Conservation (phyloP, 352 stramenopile genomes). For the Halophytophthora batemanensis region DNA sequence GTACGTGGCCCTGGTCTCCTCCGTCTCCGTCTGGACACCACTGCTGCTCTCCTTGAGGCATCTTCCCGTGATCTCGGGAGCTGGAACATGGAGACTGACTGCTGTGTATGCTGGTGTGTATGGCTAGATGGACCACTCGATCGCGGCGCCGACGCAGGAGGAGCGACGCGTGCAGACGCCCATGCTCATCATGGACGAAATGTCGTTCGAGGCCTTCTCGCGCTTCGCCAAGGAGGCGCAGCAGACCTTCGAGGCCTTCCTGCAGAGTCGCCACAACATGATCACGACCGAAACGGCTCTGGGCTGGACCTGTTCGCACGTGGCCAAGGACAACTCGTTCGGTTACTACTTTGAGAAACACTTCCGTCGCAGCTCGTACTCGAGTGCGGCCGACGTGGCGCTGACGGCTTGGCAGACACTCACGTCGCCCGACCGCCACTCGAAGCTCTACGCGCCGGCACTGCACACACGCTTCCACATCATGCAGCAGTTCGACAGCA, state of each 20-base stretch:
- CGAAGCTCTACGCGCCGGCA: conserved; percentile 46
- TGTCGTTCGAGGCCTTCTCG: conserved; percentile 47
- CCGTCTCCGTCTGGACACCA: too few species aligned
- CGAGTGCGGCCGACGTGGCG: conserved; percentile 23
- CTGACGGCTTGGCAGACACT: conserved; percentile 44
- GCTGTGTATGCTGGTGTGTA: neutral
- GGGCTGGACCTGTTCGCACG: conserved; percentile 47
- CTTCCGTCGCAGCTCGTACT: conserved; percentile 21
- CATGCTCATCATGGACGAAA: conserved; percentile 61
- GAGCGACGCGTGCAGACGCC: conserved; percentile 37
- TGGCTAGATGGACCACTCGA: conserved; percentile 46
- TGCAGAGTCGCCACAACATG: conserved; percentile 42
- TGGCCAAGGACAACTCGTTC: conserved; percentile 45
- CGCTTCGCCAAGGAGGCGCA: conserved; percentile 42
- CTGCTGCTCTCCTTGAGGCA: too few species aligned
- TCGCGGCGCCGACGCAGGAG: conserved; percentile 25
- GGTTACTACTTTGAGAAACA: conserved; percentile 57
- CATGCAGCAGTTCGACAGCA: conserved; percentile 52
- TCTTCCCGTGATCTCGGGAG: too few species aligned
- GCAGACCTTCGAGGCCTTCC: conserved; percentile 36
- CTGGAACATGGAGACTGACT: too few species aligned
- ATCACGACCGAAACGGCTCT: conserved; percentile 46
- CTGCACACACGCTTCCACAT: conserved; percentile 56
- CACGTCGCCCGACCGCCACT: conserved; percentile 38
- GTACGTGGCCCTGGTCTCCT: conserved; percentile 6